Percentiles rank a stretch among this genome's conserved stretches.
Evolutionary conservation across 176 grass and related monocot species (phyloP).

Genomic region (Canna indica): DNA sequence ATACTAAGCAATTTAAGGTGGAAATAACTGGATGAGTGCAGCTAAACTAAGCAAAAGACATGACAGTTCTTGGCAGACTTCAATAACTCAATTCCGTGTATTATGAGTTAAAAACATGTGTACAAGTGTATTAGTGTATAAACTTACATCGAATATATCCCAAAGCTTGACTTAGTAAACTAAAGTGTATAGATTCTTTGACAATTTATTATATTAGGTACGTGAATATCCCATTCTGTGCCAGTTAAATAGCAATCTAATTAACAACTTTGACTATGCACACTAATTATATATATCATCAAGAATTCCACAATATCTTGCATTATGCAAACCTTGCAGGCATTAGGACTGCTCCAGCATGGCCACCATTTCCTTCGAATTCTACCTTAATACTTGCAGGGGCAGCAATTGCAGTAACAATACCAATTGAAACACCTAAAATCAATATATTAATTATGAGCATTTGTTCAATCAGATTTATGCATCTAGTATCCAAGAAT

Average conservation of each 20-base stretch:
- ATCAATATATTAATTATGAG: conserved; percentile 9
- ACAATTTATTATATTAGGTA: not conserved
- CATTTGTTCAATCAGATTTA: not conserved
- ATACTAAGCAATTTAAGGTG: not conserved
- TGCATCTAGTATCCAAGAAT: not conserved
- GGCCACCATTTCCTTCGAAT: conserved; percentile 81
- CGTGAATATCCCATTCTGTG: not conserved
- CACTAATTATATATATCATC: not conserved
- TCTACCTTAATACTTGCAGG: conserved; percentile 86
- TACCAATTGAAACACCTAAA: conserved; percentile 64
- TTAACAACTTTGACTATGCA: not conserved
- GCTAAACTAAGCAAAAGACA: too few relatives aligned
- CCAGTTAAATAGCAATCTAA: not conserved
- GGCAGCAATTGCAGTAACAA: conserved; percentile 96
- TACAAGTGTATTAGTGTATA: not conserved
- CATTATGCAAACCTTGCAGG: conserved; percentile 42
- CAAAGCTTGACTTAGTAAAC: too few relatives aligned
- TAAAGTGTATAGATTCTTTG: not conserved
- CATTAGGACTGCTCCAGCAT: conserved; percentile 97
- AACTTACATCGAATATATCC: not conserved
- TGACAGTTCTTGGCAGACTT: not conserved
- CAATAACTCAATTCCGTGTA: too few relatives aligned
- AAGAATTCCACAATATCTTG: not conserved
- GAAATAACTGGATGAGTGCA: too few relatives aligned
- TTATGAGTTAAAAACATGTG: too few relatives aligned